phyloP scores from a whole-genome alignment of 208 protist species.

The Wallacemonas sp. region DNA sequence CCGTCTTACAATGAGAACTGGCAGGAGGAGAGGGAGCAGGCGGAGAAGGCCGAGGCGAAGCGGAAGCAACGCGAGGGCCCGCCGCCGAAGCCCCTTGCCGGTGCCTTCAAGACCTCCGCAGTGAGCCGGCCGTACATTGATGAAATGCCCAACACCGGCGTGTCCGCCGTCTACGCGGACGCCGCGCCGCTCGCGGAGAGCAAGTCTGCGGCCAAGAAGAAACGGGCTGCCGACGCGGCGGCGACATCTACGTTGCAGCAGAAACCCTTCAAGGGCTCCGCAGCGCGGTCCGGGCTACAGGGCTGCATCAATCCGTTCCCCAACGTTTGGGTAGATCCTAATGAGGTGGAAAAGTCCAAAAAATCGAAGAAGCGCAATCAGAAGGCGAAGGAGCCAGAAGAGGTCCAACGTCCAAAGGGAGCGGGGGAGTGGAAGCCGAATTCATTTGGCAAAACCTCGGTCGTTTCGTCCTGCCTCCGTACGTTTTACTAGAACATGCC shows the following conservation, averaged over 20 bases:
- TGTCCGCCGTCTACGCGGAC: slow-evolving; percentile 62
- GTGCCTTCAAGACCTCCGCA: slow-evolving; percentile 49
- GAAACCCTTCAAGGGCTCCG: slow-evolving; percentile 48
- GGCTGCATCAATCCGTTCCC: slow-evolving; percentile 75
- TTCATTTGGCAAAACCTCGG: slow-evolving; percentile 68
- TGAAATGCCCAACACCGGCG: slow-evolving; percentile 70
- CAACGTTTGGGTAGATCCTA: slow-evolving; percentile 66
- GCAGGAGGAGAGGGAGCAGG: slow-evolving; percentile 30
- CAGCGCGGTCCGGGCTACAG: slow-evolving; percentile 33
- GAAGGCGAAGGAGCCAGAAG: slow-evolving; percentile 25
- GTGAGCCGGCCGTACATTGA: slow-evolving; percentile 70
- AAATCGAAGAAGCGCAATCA: slow-evolving; percentile 13
- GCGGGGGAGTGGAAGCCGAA: slow-evolving; percentile 76
- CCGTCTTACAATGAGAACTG: slow-evolving; percentile 71
- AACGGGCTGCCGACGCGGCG: slow-evolving; percentile 13
- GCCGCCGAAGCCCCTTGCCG: slow-evolving; percentile 22
- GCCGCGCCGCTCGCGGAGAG: slow-evolving; percentile 37
- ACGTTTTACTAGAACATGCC: slow-evolving; percentile 62
- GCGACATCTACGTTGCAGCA: slow-evolving; percentile 21
- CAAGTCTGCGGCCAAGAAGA: slow-evolving; percentile 29
- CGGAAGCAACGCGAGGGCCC: slow-evolving; percentile 13
- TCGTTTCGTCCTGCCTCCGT: slow-evolving; percentile 78
- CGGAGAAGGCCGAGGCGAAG: slow-evolving; percentile 25
- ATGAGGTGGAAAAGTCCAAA: slow-evolving; percentile 29
- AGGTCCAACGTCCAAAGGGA: slow-evolving; percentile 29